Percentiles rank a stretch among this genome's conserved stretches.
These are phyloP conservation scores for Cinnamomum micranthum DNA, from an alignment of 164 flowering plant genomes.

Conservation along the genomic window DNA sequence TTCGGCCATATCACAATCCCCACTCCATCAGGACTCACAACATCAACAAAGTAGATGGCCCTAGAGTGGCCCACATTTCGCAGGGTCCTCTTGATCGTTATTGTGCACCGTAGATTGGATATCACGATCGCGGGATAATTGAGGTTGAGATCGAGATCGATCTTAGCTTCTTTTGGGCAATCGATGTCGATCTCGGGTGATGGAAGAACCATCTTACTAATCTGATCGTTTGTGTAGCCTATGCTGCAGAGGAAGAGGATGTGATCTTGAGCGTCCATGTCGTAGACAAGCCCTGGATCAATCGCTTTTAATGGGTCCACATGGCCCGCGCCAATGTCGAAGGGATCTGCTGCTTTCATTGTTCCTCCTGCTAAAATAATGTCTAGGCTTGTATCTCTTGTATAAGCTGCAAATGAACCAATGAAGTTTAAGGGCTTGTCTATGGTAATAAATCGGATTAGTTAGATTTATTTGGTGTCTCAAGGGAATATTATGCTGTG, in stretches of 20 bases:
- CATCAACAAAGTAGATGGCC: slow-evolving; percentile 37
- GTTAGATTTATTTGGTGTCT: too few species aligned
- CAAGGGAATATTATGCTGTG: too few species aligned
- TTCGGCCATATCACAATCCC: slow-evolving; percentile 56
- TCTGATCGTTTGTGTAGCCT: slow-evolving; percentile 45
- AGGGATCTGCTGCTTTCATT: slow-evolving; percentile 39
- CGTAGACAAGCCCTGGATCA: slow-evolving; percentile 71
- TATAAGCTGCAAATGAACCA: slow-evolving; percentile 35
- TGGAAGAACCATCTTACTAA: slow-evolving; percentile 22
- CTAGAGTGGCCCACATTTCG: slow-evolving; percentile 39
- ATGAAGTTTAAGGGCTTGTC: background rate
- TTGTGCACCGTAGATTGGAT: slow-evolving; percentile 30
- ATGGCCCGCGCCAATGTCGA: slow-evolving; percentile 75
- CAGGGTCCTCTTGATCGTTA: slow-evolving; percentile 47
- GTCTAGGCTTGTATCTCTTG: slow-evolving; percentile 37
- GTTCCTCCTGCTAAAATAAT: slow-evolving; percentile 45
- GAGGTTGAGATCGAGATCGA: slow-evolving; percentile 21
- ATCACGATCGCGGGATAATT: slow-evolving; percentile 63
- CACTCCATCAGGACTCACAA: slow-evolving; percentile 49
- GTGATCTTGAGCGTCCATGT: slow-evolving; percentile 47
- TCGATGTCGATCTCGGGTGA: slow-evolving; percentile 8
- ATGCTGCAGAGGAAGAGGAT: slow-evolving; percentile 50
- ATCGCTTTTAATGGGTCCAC: slow-evolving; percentile 57
- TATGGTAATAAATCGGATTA: too few species aligned
- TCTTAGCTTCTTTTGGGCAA: slow-evolving; percentile 21